A percentile compares a stretch with the other conserved stretches of the same genome.
These are phyloP conservation scores for Ogataea pini DNA, from an alignment of 805 yeast species.

Conservation along the genomic window DNA sequence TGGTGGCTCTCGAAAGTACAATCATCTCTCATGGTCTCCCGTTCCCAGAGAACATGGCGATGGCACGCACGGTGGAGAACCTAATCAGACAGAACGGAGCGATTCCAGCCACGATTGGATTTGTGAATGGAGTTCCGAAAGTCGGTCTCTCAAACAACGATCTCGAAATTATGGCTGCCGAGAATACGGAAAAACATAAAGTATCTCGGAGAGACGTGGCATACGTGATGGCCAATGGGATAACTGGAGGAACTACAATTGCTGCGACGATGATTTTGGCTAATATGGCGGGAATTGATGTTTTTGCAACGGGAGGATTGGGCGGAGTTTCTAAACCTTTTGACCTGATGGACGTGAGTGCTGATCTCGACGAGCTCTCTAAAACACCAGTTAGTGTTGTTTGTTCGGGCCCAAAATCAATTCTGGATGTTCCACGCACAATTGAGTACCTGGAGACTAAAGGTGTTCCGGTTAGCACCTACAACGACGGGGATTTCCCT, in stretches of 20 bases:
- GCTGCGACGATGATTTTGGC: slow-evolving; percentile 87
- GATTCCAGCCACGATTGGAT: slow-evolving; percentile 84
- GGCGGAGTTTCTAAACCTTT: slow-evolving; percentile 91
- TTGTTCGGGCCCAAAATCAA: slow-evolving; percentile 89
- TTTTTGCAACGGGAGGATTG: slow-evolving; percentile 90
- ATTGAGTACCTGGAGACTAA: slow-evolving; percentile 87
- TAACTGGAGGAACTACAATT: slow-evolving; percentile 88
- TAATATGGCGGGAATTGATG: slow-evolving; percentile 70
- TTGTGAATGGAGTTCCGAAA: slow-evolving; percentile 66
- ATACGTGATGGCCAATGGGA: slow-evolving; percentile 57
- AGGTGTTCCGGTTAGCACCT: slow-evolving; percentile 82
- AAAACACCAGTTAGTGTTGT: slow-evolving; percentile 87
- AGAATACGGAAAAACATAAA: slow-evolving; percentile 45
- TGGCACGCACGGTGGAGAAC: slow-evolving; percentile 71
- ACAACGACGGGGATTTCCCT: slow-evolving; percentile 32
- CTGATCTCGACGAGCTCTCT: slow-evolving; percentile 83
- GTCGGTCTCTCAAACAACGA: slow-evolving; percentile 62
- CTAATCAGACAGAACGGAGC: slow-evolving; percentile 63
- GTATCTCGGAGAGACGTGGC: slow-evolving; percentile 83
- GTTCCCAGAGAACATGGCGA: slow-evolving; percentile 67
- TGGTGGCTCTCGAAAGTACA: slow-evolving; percentile 84
- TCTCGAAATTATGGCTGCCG: slow-evolving; percentile 50
- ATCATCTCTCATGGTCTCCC: slow-evolving; percentile 91
- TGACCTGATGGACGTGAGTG: slow-evolving; percentile 75
- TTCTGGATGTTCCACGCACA: slow-evolving; percentile 76